phyloP scores from a whole-genome alignment of 2,329 filamentous ascomycete genomes.

The Penicillium expansum region DNA sequence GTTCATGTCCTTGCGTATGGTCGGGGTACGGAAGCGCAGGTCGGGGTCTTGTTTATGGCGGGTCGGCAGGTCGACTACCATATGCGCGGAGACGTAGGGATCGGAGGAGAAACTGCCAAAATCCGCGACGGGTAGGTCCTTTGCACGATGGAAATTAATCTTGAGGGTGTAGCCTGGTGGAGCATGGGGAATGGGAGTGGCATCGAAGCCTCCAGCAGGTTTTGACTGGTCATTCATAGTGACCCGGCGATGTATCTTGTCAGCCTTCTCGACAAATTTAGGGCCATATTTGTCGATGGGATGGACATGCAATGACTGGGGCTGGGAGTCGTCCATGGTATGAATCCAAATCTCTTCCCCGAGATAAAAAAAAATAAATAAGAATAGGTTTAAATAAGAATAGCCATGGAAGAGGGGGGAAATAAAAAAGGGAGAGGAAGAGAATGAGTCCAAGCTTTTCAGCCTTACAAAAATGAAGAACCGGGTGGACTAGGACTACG shows the following conservation, averaged over 20 bases:
- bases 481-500: too few relatives aligned
- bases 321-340: not conserved
- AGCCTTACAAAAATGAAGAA: conserved; percentile 19
- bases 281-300: conserved; percentile 36
- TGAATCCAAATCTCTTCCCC: not conserved
- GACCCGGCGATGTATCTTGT: conserved; percentile 39
- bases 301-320: conserved; percentile 22
- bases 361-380: too few relatives aligned
- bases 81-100: conserved; percentile 75
- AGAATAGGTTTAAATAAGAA: not conserved
- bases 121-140: conserved; percentile 79
- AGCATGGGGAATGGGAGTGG: conserved; percentile 70
- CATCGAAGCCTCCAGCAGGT: conserved; percentile 76
- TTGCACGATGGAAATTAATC: conserved; percentile 78
- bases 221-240: conserved; percentile 29
- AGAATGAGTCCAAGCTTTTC: conserved; percentile 9
- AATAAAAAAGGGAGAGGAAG: not conserved
- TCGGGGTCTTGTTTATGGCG: conserved; percentile 84
- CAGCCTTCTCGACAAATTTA: conserved; percentile 41
- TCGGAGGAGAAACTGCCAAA: conserved; percentile 75
- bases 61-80: conserved; percentile 66
- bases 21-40: conserved; percentile 71
- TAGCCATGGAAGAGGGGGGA: not conserved
- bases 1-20: conserved; percentile 67
- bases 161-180: conserved; percentile 79